Percentiles rank a stretch among this genome's conserved stretches.
phyloP scores from a whole-genome alignment of 108 stramenopile species.

The Skeletonema marinoi region DNA sequence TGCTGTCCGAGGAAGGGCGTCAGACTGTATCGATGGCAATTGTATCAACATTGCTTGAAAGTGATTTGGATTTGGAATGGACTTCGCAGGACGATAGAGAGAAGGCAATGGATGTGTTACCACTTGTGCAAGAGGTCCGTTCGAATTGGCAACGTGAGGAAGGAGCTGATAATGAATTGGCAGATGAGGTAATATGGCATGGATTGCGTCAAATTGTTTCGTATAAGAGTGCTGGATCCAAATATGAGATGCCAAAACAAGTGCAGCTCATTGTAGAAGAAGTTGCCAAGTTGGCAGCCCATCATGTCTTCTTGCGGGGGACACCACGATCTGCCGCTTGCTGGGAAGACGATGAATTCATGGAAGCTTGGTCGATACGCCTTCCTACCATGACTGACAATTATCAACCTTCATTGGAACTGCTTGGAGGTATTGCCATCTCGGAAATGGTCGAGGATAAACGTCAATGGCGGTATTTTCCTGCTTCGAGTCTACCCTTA shows the following conservation, averaged over 20 bases:
- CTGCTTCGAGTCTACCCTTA: constrained; percentile 25
- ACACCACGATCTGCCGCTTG: constrained; percentile 2
- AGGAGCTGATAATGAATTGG: constrained; percentile 12
- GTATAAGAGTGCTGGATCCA: background rate
- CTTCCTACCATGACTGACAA: constrained; percentile 26
- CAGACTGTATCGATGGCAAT: constrained; percentile 47
- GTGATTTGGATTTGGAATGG: constrained; percentile 39
- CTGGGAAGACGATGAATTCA: constrained; percentile 31
- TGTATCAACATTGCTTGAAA: constrained; percentile 39
- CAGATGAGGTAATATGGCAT: constrained; percentile 44
- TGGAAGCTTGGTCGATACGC: constrained; percentile 41
- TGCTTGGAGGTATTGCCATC: constrained; percentile 37
- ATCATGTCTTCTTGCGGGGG: constrained; percentile 36
- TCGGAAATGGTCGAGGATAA: constrained; percentile 14
- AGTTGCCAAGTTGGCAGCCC: constrained; percentile 36
- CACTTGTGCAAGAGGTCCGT: constrained; percentile 35
- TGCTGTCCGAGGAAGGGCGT: constrained; percentile 41
- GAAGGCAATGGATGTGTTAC: constrained; percentile 17
- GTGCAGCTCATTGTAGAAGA: constrained; percentile 25
- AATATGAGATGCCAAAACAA: constrained; percentile 22
- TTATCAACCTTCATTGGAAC: constrained; percentile 20
- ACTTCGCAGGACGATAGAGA: background rate
- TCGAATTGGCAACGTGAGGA: constrained; percentile 40
- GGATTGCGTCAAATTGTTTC: constrained; percentile 32
- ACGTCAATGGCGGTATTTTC: constrained; percentile 38